Base-by-base conservation (phyloP, 352 stramenopile genomes). In the Globisporangium polare region DNA sequence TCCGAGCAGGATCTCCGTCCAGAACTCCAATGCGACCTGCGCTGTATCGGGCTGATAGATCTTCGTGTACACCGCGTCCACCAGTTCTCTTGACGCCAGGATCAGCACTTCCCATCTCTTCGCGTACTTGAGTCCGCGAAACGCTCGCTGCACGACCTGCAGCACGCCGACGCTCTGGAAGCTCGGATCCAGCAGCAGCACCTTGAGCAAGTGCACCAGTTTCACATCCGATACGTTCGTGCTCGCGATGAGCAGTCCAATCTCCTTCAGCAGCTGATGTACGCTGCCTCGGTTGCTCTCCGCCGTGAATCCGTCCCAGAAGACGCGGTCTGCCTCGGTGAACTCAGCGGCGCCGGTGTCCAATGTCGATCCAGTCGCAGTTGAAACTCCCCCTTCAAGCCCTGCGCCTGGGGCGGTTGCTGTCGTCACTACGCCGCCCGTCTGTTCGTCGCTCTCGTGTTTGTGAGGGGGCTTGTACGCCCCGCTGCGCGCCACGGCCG, bases 71-170 rank as follows among this genome's bases (percentile, higher is more conserved):
- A 88, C 68, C 0, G 63, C 61, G 47, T 83, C 72, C 18, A 77
- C 22, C 13, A 94, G 62, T 39, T 72, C 60, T 0, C 62, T 64
- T 3, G 74, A 90, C 2, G 72, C 72, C 1, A 67, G 60, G 9
- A 68, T 35, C 8, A 95, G 57, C 1, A 65, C 72, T 43, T 88
- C 77, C 78, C 84, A 96, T n/a, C 80, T 75, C 63, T 94, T 93
- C 31, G 82, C 69, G 27, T 86, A 31, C 62, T 94, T 92, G 33
- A 96, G 69, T 9, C 82, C 74, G 15, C 80, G 60, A 58, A 93
- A 86, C 35, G 68, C 83, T 60, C 74, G 55, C 27, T 80, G 75
- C 18, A 77, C 79, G 51, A 95, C 60, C 18, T 69, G 77, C 55
- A 90, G 53, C 29, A 92, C 60, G 18, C 82, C 80, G 1, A 52